Percentiles rank a stretch among this genome's conserved stretches.
Evolutionary conservation across 257 asterid species (phyloP).

Genomic region (Anisodus tanguticus): DNA sequence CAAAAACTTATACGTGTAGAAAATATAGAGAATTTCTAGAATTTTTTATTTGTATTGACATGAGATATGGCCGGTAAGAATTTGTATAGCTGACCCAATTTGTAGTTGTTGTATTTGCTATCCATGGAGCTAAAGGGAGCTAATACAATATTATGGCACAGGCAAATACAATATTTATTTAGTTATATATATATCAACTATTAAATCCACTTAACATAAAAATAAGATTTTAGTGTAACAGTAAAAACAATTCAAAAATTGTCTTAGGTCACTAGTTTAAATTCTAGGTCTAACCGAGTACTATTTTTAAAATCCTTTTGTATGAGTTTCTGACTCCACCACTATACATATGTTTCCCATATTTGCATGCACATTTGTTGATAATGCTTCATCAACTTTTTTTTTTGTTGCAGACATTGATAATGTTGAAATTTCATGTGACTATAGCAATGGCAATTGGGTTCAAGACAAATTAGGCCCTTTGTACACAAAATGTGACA

Average conservation of each 20-base stretch:
- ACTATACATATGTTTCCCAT: neutral
- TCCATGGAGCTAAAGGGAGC: neutral
- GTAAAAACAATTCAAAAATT: neutral
- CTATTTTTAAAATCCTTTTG: neutral
- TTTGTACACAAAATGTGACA: conserved; percentile 64
- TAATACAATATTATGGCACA: neutral
- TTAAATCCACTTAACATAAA: neutral
- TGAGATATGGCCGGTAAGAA: neutral
- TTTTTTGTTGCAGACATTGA: conserved; percentile 38
- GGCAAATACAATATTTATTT: neutral
- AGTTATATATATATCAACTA: neutral
- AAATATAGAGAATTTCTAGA: no score
- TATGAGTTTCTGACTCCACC: neutral
- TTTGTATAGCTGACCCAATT: neutral
- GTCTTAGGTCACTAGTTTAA: neutral
- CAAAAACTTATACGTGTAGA: no score
- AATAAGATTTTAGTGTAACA: neutral
- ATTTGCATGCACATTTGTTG: neutral
- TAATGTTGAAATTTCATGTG: conserved; percentile 45
- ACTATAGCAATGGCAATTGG: conserved; percentile 72
- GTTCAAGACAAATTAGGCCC: conserved; percentile 49
- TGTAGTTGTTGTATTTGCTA: no score
- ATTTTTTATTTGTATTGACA: neutral
- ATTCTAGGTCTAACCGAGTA: neutral
- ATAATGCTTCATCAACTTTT: neutral